Base-by-base conservation (phyloP, 2,329 filamentous ascomycete genomes). In the Fusarium sp. region DNA sequence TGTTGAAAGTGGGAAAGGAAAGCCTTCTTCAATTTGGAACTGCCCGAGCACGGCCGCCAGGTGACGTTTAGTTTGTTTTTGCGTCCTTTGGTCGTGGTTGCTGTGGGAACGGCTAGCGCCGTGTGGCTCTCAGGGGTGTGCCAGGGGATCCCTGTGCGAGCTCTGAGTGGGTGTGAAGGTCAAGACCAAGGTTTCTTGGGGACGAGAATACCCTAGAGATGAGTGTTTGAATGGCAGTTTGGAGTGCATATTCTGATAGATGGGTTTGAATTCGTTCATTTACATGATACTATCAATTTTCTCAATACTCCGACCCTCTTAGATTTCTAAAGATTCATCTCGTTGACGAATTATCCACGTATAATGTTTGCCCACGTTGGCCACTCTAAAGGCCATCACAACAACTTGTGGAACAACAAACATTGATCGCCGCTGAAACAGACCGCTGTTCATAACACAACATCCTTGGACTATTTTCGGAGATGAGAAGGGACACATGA, bases 61-160 rank as follows among this genome's bases (percentile, higher is more conserved):
- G 73, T 74, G 75, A 74, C 73, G 71, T 74, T 63, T 66, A 33
- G 62, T 72, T 72, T 69, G 69, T 74, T 68, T 72, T 71, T 55
- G n/a, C 58, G 33, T 18, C 23, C 53, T 57, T 69, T 49, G 58
- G 49, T 46, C 46, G 8, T 1, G 14, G 73, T 75, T 75, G 72
- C 73, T 70, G 46, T 74, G 62, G 72, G 34, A 68, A 75, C 69
- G 18, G 8, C 6, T 42, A 59, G 60, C 13, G 42, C 56, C 20
- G 20, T 64, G 61, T 61, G 67, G 65, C 54, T 50, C 20, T 61
- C 57, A 65, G 62, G 65, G 65, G 65, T 58, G 65, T 54, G 38
- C 42, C 63, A 67, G 58, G 71, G 68, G 62, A 46, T 25, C 64
- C 69, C 44, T 61, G 62, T 61, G 53, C 38, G 18, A 44, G 51